These are phyloP conservation scores for Podospora bellae-mahoneyi DNA, from an alignment of 495 filamentous ascomycete genomes.

Conservation along the genomic window DNA sequence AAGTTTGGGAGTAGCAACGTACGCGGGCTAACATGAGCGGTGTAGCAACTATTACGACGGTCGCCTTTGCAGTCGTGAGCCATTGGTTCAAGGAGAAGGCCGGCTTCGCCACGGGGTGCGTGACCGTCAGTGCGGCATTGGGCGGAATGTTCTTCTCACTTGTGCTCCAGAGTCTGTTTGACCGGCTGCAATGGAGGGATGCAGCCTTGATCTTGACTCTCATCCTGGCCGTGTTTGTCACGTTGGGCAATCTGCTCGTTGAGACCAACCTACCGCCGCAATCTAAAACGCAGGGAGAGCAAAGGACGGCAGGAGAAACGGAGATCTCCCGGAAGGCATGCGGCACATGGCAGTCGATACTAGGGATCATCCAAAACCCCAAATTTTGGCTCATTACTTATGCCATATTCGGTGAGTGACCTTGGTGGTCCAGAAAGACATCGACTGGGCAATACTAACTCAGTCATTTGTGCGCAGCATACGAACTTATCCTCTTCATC, in stretches of 20 bases:
- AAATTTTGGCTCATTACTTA: conserved; percentile 31
- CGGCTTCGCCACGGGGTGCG: conserved; percentile 28
- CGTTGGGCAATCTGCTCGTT: conserved; percentile 22
- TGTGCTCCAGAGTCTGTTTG: conserved; percentile 29
- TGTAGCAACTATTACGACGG: conserved; percentile 27
- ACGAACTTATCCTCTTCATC: conserved; percentile 32
- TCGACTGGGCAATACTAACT: background rate
- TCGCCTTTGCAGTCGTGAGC: conserved; percentile 28
- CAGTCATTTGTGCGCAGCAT: conserved; percentile 17
- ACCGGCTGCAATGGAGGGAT: conserved; percentile 20
- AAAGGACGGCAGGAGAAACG: background rate
- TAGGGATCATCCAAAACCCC: conserved; percentile 10
- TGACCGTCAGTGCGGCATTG: conserved; percentile 29
- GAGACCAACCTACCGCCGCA: conserved; percentile 21
- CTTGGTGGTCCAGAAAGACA: background rate
- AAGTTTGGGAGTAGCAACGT: background rate
- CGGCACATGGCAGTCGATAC: conserved; percentile 5
- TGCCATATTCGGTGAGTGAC: conserved; percentile 29
- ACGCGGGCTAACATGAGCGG: conserved; percentile 10
- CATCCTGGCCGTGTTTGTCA: conserved; percentile 20
- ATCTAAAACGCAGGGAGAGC: background rate
- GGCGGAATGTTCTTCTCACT: conserved; percentile 35
- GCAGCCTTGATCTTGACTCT: conserved; percentile 21
- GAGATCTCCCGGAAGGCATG: background rate
- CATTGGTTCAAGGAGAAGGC: conserved; percentile 30